Evolutionary conservation across 257 asterid species (phyloP), one percentile per base, ranked within the genome.

Genomic region (Plectranthus barbatus): DNA sequence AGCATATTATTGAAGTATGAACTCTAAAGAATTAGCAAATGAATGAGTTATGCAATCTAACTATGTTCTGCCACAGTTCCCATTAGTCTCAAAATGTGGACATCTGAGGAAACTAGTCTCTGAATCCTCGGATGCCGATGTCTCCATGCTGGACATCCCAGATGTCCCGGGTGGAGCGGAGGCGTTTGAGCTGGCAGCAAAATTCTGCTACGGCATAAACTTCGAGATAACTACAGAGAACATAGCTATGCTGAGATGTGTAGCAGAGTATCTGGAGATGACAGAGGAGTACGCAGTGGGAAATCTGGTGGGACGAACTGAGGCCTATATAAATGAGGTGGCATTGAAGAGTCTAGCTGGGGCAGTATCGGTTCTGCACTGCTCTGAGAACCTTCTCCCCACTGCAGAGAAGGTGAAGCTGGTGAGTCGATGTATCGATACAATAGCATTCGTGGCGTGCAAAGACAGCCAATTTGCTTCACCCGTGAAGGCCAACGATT

Each of bases 101-200:
- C 76, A 78, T 75, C 66, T 91, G 64, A 70, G 87, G 73, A 91
- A 78, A 61, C 55, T 79, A 6, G 70, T 83, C 15, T 76, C 92
- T 1, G 86, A 85, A 62, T 81, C 87, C 33, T 26, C 33, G 0
- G 87, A 79, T 5, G 72, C 80, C 11, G 83, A 79, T 36, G 64
- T 79, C 57, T 52, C 86, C 9, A 63, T 20, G 0, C 44, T 91
- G 9, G 84, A 91, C 41, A 59, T 91, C 77, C 85, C 86, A 6
- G 89, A 81, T 18, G 34, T 87, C 20, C 93, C 97, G 1, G 97
- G 96, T 17, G 97, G 97, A 20, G 79, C 88, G 6, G 95, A 85
- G 52, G 90, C 85, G 17, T 91, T 91, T 60, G 96, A 87, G 73
- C 89, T 91, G 10, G 89, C 93, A 0, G 96, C 95, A 3, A 91